A percentile compares a stretch with the other conserved stretches of the same genome.
Conservation (phyloP, 108 stramenopile genomes). For the Nitzschia putrida region DNA sequence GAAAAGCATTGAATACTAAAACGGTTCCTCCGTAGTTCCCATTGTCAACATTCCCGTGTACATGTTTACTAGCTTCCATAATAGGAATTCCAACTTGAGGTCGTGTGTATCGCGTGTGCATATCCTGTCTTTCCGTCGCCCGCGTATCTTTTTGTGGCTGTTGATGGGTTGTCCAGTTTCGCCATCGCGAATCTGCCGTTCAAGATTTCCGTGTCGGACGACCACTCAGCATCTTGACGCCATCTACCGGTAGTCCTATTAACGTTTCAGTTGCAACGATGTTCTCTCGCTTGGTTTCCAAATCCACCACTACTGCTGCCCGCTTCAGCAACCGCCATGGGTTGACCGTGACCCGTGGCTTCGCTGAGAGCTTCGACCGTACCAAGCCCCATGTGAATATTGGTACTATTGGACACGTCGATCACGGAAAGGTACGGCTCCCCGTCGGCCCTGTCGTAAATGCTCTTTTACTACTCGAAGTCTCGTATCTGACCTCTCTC, state of each 20-base stretch:
- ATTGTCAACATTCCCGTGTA: no score
- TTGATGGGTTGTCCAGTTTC: background rate
- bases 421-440: constrained; percentile 89
- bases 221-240: background rate
- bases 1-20: no score
- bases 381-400: constrained; percentile 97
- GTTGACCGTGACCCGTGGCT: constrained; percentile 33
- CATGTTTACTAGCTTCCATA: no score
- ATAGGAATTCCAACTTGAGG: no score
- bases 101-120: no score
- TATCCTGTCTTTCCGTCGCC: background rate
- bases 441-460: no score
- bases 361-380: constrained; percentile 68
- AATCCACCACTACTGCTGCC: constrained; percentile 13
- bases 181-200: background rate
- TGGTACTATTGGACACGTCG: constrained; percentile 99
- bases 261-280: constrained; percentile 9
- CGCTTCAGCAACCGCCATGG: constrained; percentile 9
- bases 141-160: no score
- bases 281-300: constrained; percentile 40
- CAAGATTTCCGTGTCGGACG: background rate
- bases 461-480: no score
- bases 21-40: no score
- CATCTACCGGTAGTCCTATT: background rate
- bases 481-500: background rate